Base-by-base conservation (phyloP, 495 filamentous ascomycete genomes). In the Talaromyces trachyspermus region DNA sequence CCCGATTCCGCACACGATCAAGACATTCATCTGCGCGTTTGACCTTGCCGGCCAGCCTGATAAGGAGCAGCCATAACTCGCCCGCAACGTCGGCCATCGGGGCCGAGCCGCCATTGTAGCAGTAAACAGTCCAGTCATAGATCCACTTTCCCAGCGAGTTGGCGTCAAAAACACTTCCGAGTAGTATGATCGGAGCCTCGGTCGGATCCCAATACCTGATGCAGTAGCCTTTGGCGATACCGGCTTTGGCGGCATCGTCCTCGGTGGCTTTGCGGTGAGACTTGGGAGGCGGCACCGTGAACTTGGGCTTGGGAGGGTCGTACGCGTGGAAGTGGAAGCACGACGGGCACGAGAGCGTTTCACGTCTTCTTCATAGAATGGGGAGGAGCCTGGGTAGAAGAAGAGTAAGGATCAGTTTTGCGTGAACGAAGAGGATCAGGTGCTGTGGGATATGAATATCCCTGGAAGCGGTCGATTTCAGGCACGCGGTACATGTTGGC, bases 131-230 rank as follows among this genome's bases (percentile, higher is more conserved):
- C 92, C 92, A 98, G 75, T 98, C 95, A 71, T 95, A 98, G 62
- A 98, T 91, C 92, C 92, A 98, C 67, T 95, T 95, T 58, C 92
- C 92, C 12, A 98, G 77, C 17, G 88, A 94, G 76, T 95, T 95
- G 64, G 92, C 87, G 59, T 97, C 94, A 60, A 97, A 98, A 37
- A 97, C 92, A 60, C 87, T 94, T 33, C 92, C 92, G 7, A 97
- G 77, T 5, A 98, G 77, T 62, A 95, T 81, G 63, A 98, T 95
- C 25, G 92, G 86, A 54, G 88, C 87, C 66, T 95, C 89, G 36
- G 81, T 82, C 1, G 90, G 91, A 61, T 97, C 94, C 92, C 92
- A 99, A 75, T 99, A 96, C 72, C 97, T 96, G 67, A 89, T 79
- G 26, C 86, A 95, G 69, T 95, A 99, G 38, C 95, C 92, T 1